phyloP scores from a whole-genome alignment of 805 yeast genomes.

The Monosporozyma aerobia region DNA sequence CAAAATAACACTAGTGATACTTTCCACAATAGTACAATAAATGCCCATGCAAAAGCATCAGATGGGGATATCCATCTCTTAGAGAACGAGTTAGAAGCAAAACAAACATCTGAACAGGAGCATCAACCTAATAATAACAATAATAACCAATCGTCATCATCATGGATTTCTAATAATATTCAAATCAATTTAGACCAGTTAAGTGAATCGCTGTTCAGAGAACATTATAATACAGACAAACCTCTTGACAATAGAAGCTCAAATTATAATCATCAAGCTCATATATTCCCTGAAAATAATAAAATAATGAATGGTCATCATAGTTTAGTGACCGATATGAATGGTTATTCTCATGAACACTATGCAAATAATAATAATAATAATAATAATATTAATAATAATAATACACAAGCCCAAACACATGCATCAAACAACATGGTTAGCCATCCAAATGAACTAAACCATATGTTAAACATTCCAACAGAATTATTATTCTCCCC shows the following conservation, averaged over 20 bases:
- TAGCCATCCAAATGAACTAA: background rate
- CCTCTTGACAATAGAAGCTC: background rate
- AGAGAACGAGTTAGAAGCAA: background rate
- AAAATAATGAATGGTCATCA: background rate
- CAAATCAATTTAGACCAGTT: slow-evolving; percentile 10
- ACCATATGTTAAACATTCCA: background rate
- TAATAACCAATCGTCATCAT: background rate
- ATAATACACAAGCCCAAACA: background rate
- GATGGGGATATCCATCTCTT: background rate
- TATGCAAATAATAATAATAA: background rate
- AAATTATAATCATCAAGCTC: background rate
- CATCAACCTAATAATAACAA: background rate
- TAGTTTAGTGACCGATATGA: background rate
- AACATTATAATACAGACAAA: background rate
- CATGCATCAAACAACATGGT: background rate
- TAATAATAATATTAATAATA: background rate
- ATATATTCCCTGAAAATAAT: background rate
- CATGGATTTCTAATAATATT: slow-evolving; percentile 5
- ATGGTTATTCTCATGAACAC: background rate
- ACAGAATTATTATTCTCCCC: slow-evolving; percentile 8
- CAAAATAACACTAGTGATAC: background rate
- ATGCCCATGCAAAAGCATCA: background rate
- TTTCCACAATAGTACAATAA: background rate
- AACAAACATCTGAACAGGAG: background rate
- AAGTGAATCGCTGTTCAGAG: slow-evolving; percentile 2